Evolutionary conservation across 1,284 basidiomycete species (phyloP).

Genomic region (Butyriboletus appendiculatus): DNA sequence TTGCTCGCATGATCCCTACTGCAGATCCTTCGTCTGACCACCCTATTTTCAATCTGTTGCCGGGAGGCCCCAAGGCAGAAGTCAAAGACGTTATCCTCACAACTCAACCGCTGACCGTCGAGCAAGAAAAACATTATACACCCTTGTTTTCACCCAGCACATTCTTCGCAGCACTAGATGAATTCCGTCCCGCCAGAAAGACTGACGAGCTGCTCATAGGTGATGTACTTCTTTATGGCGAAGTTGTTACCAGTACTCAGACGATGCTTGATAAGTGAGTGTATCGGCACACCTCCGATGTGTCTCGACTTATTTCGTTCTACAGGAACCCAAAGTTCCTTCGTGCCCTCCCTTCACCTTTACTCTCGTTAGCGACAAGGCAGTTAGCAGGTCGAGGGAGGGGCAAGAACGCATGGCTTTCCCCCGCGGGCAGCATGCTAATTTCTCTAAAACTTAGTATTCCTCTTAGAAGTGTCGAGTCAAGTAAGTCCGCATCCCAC

Average conservation of each 20-base stretch:
- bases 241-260: slow-evolving; percentile 93
- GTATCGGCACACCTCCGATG: neutral
- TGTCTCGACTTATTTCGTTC: neutral
- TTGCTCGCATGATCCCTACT: slow-evolving; percentile 37
- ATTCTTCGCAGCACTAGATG: slow-evolving; percentile 48
- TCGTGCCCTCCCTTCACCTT: slow-evolving; percentile 67
- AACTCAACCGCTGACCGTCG: slow-evolving; percentile 40
- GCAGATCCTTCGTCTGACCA: slow-evolving; percentile 13
- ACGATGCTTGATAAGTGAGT: slow-evolving; percentile 91
- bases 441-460: slow-evolving; percentile 82
- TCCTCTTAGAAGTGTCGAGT: slow-evolving; percentile 35
- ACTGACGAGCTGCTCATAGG: slow-evolving; percentile 59
- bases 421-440: slow-evolving; percentile 86
- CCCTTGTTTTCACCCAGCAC: slow-evolving; percentile 56
- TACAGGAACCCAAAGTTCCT: slow-evolving; percentile 79
- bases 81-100: slow-evolving; percentile 55
- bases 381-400: slow-evolving; percentile 91
- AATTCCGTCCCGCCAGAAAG: slow-evolving; percentile 24
- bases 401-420: slow-evolving; percentile 92
- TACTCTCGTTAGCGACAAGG: slow-evolving; percentile 83
- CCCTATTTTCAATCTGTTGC: slow-evolving; percentile 25
- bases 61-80: slow-evolving; percentile 29
- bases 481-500: slow-evolving; percentile 6
- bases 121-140: slow-evolving; percentile 40
- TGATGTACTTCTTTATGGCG: slow-evolving; percentile 81